These are phyloP conservation scores for Globisporangium recalcitrans DNA, from an alignment of 352 stramenopile species.

Conservation along the genomic window DNA sequence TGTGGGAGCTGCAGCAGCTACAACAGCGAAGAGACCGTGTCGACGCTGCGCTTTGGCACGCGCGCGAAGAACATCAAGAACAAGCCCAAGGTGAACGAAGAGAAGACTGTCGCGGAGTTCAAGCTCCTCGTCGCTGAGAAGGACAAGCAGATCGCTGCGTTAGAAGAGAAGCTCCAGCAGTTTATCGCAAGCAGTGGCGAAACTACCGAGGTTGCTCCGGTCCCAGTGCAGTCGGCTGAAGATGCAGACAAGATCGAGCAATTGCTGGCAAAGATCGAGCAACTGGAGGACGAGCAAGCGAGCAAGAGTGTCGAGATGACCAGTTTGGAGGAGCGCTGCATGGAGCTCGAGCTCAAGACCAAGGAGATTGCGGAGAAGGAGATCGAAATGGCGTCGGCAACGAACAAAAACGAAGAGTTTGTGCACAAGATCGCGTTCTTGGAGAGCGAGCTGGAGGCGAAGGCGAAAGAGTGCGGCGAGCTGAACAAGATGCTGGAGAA, in stretches of 20 bases:
- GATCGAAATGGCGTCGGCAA: conserved; percentile 30
- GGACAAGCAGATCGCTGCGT: conserved; percentile 42
- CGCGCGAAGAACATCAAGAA: conserved; percentile 80
- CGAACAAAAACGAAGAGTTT: conserved; percentile 47
- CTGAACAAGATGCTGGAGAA: conserved; percentile 33
- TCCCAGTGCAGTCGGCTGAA: conserved; percentile 7
- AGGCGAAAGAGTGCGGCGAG: conserved; percentile 43
- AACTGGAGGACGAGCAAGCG: conserved; percentile 56
- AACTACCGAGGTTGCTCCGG: neutral
- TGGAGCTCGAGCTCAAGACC: conserved; percentile 39
- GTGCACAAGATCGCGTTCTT: conserved; percentile 42
- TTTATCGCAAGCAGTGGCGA: conserved; percentile 1
- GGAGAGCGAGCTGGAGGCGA: conserved; percentile 45
- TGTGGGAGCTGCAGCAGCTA: conserved; percentile 64
- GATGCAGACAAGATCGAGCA: conserved; percentile 24
- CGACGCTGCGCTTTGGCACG: conserved; percentile 70
- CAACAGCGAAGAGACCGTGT: conserved; percentile 67
- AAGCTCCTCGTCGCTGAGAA: conserved; percentile 58
- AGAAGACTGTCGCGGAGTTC: conserved; percentile 78
- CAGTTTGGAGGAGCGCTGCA: conserved; percentile 50
- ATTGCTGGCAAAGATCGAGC: conserved; percentile 44
- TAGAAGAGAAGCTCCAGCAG: conserved; percentile 34
- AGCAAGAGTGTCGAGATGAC: conserved; percentile 46
- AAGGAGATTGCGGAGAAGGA: conserved; percentile 37
- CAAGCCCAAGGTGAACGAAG: conserved; percentile 84